Base-by-base conservation (phyloP, 2,329 filamentous ascomycete genomes). In the Aspergillus sp. region DNA sequence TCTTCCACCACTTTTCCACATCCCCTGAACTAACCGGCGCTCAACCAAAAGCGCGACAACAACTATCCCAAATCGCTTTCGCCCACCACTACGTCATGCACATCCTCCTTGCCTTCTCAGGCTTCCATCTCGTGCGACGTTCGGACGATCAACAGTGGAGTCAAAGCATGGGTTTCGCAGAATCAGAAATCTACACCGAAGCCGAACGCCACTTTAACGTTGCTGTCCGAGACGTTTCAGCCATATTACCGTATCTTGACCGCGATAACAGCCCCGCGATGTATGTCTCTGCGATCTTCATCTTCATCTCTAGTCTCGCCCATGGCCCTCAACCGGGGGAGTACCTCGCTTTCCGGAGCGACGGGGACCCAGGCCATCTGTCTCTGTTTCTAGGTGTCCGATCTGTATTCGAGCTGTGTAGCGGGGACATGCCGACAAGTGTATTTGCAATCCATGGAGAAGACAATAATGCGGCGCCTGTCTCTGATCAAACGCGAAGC, bases 1-100 rank as follows among this genome's bases (percentile, higher is more conserved):
- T 66, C 10, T 65, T 65, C 36, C 63, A 66, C 32, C 59, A 65
- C 39, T 59, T 60, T 8, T 28, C 63, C 17, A 63, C 50, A 23
- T 58, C 56, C 19, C 23, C 38, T 4, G 63, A 66, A 10, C 48
- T 64, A 13, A 58, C 57, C 5, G 52, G 25, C 5, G 9, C 19
- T 5, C 39, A 55, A 2, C 41, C 17, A 6, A n/a, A 41, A 10
- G 23, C 45, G 5, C 58, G 54, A 3, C 47, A 39, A 4, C 55
- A 62, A 9, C 53, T 65, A 10, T 49, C 49, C 6, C 63, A 58
- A 2, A 28, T 58, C 12, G 63, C 61, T 0, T 63, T 65, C 32
- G 38, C 52, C 1, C 56, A 55, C 19, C 63, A 65, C 28, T 66
- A 61, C 15, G 19, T 66, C 1, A 25, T 66, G 19, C 63, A 52